Conservation (phyloP, 2,329 filamentous ascomycete genomes). For the Neoascochyta sp. region DNA sequence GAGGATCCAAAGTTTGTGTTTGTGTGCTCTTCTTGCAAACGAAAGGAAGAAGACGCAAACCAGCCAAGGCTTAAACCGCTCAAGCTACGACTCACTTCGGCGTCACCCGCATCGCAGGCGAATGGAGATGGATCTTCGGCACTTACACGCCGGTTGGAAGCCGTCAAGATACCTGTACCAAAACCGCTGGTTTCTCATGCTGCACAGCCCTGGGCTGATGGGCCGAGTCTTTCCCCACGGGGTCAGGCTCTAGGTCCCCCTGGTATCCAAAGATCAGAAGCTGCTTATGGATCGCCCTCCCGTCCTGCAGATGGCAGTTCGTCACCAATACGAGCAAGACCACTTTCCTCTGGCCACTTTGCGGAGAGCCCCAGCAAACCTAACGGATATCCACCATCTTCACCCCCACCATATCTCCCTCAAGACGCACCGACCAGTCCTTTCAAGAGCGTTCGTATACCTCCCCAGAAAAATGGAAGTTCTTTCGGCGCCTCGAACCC, state of each 20-base stretch:
- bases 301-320: constrained; percentile 27
- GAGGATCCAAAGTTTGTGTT: constrained; percentile 77
- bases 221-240: constrained; percentile 45
- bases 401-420: constrained; percentile 32
- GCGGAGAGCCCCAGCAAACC: constrained; percentile 12
- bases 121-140: constrained; percentile 16
- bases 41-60: constrained; percentile 60
- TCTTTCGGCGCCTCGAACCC: constrained; percentile 25
- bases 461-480: constrained; percentile 26
- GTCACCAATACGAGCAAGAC: constrained; percentile 21
- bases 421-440: constrained; percentile 24
- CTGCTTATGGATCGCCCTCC: constrained; percentile 33
- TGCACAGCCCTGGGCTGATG: constrained; percentile 37
- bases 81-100: constrained; percentile 55
- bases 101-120: constrained; percentile 40
- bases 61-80: constrained; percentile 60
- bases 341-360: constrained; percentile 19
- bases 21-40: constrained; percentile 73
- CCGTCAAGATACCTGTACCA: constrained; percentile 21
- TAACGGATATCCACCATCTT: constrained; percentile 28
- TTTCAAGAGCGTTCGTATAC: constrained; percentile 22
- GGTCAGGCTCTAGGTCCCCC: constrained; percentile 44
- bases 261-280: constrained; percentile 39
- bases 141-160: constrained; percentile 11
- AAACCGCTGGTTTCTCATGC: constrained; percentile 16